phyloP scores from a whole-genome alignment of 2,329 filamentous ascomycete species.

The Fusarium ramigenum region DNA sequence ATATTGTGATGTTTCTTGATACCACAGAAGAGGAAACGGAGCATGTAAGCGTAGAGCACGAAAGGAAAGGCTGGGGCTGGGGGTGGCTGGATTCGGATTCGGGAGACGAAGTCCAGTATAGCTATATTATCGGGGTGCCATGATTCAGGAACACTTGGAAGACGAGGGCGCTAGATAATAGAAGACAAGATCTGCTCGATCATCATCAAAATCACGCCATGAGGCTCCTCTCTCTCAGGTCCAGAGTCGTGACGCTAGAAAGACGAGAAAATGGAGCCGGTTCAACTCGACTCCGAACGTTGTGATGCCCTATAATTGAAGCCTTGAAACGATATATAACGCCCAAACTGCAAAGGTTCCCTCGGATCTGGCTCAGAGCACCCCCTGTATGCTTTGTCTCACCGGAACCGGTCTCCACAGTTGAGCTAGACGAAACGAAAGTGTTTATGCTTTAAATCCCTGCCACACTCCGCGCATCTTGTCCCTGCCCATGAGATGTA shows the following conservation, averaged over 20 bases:
- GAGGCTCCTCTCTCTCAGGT: slow-evolving; percentile 24
- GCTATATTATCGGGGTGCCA: slow-evolving; percentile 3
- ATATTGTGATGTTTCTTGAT: slow-evolving; percentile 9
- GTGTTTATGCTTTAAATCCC: slow-evolving; percentile 29
- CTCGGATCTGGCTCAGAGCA: slow-evolving; percentile 26
- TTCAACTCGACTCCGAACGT: neutral
- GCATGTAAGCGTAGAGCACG: slow-evolving; percentile 7
- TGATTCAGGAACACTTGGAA: slow-evolving; percentile 21
- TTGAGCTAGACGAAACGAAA: slow-evolving; percentile 36
- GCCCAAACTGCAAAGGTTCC: slow-evolving; percentile 30
- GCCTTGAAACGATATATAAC: slow-evolving; percentile 30
- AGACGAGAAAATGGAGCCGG: slow-evolving; percentile 24
- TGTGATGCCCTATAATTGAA: slow-evolving; percentile 30
- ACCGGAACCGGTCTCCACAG: slow-evolving; percentile 35
- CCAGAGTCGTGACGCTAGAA: slow-evolving; percentile 19
- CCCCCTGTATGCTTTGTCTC: slow-evolving; percentile 31
- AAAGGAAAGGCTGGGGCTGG: neutral
- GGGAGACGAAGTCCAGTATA: neutral
- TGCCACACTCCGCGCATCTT: slow-evolving; percentile 24
- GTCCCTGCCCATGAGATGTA: slow-evolving; percentile 18
- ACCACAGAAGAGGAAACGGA: neutral
- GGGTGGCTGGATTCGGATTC: neutral
- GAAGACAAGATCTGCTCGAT: slow-evolving; percentile 36
- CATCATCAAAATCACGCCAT: slow-evolving; percentile 36
- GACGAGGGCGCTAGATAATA: slow-evolving; percentile 30